Evolutionary conservation across 139 green algal genomes (phyloP), one percentile per base, ranked within the genome.

Genomic region (Chloropicon primus): DNA sequence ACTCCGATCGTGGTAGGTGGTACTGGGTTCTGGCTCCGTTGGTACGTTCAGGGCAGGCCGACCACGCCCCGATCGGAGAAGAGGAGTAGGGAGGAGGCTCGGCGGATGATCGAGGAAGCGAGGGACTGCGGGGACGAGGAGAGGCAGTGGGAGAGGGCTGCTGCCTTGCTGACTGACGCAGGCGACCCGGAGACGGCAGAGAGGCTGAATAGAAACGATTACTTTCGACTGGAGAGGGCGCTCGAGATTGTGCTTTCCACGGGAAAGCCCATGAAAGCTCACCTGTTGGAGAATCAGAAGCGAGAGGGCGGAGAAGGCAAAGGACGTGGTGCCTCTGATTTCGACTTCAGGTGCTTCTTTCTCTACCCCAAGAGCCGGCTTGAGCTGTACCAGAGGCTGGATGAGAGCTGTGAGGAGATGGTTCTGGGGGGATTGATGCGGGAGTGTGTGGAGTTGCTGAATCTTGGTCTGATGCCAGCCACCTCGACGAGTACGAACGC

Each of bases 151-250:
- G 41, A 5, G 10, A 62, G 41, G 41, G 41, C 41, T 5, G 17
- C 41, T 17, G 41, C 41, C 10, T 17, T 27, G 2, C 71, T 80
- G 21, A 22, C 5, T 21, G 54, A 80, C 54, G 24, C 24, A 2
- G 78, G 78, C 1, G 78, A 81, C 53, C 27, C 72, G 72, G 78
- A 78, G 17, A 81, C 72, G 28, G 72, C 78, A 1, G 22, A 23
- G 10, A 28, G 28, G 28, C 1, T 81, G n/a, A 41, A 23, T 1
- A 22, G 24, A 25, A 81, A 81, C 72, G 78, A 81, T 24, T 81
- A 73, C 41, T 81, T 78, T 72, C 27, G 78, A 24, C 41, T 81
- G 22, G 74, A 76, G 78, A 53, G 78, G 28, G 78, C 78, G 28
- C 26, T 77, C 5, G 72, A 81, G 74, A 77, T 81, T 1, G 21